phyloP scores from a whole-genome alignment of 2,329 filamentous ascomycete genomes.

The Phoma sp. region DNA sequence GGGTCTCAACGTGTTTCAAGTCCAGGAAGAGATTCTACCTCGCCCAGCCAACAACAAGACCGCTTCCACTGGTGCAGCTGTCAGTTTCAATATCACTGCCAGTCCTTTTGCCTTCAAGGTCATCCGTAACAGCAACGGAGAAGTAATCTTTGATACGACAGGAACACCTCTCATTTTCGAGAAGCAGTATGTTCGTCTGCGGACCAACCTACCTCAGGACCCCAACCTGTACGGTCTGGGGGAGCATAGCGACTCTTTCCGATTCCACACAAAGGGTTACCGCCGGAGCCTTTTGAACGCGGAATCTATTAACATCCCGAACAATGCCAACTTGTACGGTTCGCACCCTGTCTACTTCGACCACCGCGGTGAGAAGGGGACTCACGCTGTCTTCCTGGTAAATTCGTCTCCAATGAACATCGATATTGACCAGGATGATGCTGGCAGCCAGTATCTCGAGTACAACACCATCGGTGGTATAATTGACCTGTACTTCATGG shows the following conservation, averaged over 20 bases:
- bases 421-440: constrained; percentile 68
- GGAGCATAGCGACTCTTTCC: constrained; percentile 75
- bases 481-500: constrained; percentile 66
- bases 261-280: constrained; percentile 70
- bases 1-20: constrained; percentile 73
- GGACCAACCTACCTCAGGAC: constrained; percentile 70
- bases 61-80: constrained; percentile 48
- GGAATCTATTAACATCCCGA: constrained; percentile 67
- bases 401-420: constrained; percentile 67
- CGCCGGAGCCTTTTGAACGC: constrained; percentile 72
- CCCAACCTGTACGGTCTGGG: constrained; percentile 80
- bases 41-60: constrained; percentile 57
- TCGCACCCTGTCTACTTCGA: constrained; percentile 77
- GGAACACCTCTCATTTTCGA: constrained; percentile 73
- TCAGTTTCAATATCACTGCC: constrained; percentile 61
- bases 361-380: constrained; percentile 61
- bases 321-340: constrained; percentile 72
- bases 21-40: constrained; percentile 71
- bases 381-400: constrained; percentile 46
- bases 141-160: constrained; percentile 73
- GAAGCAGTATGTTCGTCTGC: constrained; percentile 75
- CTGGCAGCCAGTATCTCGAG: constrained; percentile 71
- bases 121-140: constrained; percentile 61
- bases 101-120: constrained; percentile 73
- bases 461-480: constrained; percentile 81